These are phyloP conservation scores for Artomyces pyxidatus DNA, from an alignment of 768 basidiomycete species.

Conservation along the genomic window DNA sequence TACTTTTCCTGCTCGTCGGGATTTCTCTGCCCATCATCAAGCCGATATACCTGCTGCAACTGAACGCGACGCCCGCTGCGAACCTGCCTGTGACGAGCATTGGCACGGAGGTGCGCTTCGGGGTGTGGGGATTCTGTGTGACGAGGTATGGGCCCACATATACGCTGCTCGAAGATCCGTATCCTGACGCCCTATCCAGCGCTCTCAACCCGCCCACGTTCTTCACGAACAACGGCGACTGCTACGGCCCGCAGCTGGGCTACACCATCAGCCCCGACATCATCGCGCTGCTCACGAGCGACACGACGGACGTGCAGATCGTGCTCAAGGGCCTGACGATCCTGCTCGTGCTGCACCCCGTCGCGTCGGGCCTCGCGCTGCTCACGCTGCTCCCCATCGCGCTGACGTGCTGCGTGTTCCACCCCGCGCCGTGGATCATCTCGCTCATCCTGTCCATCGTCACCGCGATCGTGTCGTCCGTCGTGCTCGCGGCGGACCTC, in stretches of 20 bases:
- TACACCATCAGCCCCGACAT: slow-evolving; percentile 48
- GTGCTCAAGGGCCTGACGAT: slow-evolving; percentile 37
- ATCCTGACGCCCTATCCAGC: slow-evolving; percentile 11
- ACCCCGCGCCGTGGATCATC: slow-evolving; percentile 41
- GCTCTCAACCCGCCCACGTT: slow-evolving; percentile 28
- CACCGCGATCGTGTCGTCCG: slow-evolving; percentile 43
- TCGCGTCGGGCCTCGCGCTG: slow-evolving; percentile 53
- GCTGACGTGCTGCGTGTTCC: slow-evolving; percentile 30
- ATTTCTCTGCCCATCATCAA: slow-evolving; percentile 72
- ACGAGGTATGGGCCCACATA: slow-evolving; percentile 37
- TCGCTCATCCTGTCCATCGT: slow-evolving; percentile 52
- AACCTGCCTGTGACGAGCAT: slow-evolving; percentile 32
- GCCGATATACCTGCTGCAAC: slow-evolving; percentile 49
- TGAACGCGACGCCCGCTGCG: slow-evolving; percentile 31
- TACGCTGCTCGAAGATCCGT: neutral
- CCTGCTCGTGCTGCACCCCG: slow-evolving; percentile 62
- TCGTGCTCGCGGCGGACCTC: slow-evolving; percentile 56
- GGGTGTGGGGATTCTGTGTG: slow-evolving; percentile 80
- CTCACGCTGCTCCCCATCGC: slow-evolving; percentile 34
- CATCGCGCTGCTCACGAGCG: slow-evolving; percentile 35
- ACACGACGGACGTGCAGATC: slow-evolving; percentile 33
- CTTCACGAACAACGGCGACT: slow-evolving; percentile 35
- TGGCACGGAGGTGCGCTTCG: slow-evolving; percentile 59
- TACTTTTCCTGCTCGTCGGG: slow-evolving; percentile 71
- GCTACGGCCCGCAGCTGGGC: slow-evolving; percentile 59